Base-by-base conservation (phyloP, 2,329 filamentous ascomycete species). In the Venturia asperata region DNA sequence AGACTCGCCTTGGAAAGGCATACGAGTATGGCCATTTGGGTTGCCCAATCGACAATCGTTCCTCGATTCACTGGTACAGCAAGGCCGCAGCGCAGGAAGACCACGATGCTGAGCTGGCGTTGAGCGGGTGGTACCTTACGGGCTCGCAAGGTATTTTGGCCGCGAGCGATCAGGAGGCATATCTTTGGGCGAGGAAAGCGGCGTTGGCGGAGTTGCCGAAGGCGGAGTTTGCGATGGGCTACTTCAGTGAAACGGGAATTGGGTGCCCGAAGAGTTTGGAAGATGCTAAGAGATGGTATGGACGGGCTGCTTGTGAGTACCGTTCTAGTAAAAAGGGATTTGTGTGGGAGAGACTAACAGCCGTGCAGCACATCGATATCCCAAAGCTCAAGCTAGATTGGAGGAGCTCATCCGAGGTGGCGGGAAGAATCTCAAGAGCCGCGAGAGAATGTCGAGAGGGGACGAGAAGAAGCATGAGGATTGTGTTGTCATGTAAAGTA, bases 211-310 rank as follows among this genome's bases (percentile, higher is more conserved):
- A 93, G 60, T 78, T 97, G 45, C 87, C 91, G 9, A 99, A 97
- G 80, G 94, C 94, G 0, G 90, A 97, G 78, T 97, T 97, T 77
- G 94, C 93, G 0, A 96, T 99, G 89, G 94, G 94, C 0, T 97
- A 97, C 77, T 97, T 96, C 73, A 95, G 91, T 0, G 94, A 99
- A 77, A 88, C 94, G 61, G 94, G 94, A 15, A 97, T 99, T 70
- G 94, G 94, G 39, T 87, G 91, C 68, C 82, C 88, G 19, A 86
- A 89, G 10, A 95, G 93, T 74, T 72, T 97, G 70, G 94, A 99
- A 72, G 94, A 97, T 77, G 94, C 93, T 27, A 97, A 96, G 82
- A 85, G 92, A 71, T 99, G 94, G 94, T 99, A 99, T 78, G 97
- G 92, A 84, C 84, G 93, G 75, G 92, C 94, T 77, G 94, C 94